Evolutionary conservation across 441 rosid species (phyloP), one percentile per base, ranked within the genome.

Genomic region (Hura crepitans): DNA sequence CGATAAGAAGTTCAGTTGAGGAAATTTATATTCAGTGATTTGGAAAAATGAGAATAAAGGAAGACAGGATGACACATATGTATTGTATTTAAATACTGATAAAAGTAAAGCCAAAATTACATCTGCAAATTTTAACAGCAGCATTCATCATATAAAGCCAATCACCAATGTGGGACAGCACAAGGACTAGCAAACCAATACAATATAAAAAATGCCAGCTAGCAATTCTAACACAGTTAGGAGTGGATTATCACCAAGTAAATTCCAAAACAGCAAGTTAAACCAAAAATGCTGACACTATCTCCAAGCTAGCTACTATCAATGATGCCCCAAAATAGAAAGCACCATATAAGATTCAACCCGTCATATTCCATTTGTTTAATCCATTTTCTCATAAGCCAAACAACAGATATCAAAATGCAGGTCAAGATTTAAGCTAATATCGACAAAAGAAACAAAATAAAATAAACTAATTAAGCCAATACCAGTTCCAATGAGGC

Each of bases 401-500:
- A 47, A 69, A 61, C 46, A 50, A 35, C 59, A 22, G 30, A 49
- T 39, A 49, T 27, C 30, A 57, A 14, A 62, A 72, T 64, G 63
- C 56, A 71, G 64, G 50, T 58, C 63, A 66, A 39, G 39, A 51
- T 37, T 20, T 47, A 30, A 69, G 69, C 56, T 31, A 18, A 49
- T 67, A 62, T 35, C 49, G 49, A 47, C 25, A 59, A 15, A 35
- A 50, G 30, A 35, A 58, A 33, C 35, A 70, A 59, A 75, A 70
- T 28, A 57, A 54, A 57, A 42, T 53, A 72, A 10, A 55, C 28
- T 66, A 72, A 71, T 46, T 71, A 22, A 69, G 76, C 46, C 45
- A 74, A 53, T 77, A 81, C 81, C 85, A 62, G 70, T 69, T 74
- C 74, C 72, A 72, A 58, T 67, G 78, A 71, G 70, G 64, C 59